Evolutionary conservation across 2,329 filamentous ascomycete species (phyloP), one percentile per base, ranked within the genome.

Genomic region (Plenodomus biglobosus): DNA sequence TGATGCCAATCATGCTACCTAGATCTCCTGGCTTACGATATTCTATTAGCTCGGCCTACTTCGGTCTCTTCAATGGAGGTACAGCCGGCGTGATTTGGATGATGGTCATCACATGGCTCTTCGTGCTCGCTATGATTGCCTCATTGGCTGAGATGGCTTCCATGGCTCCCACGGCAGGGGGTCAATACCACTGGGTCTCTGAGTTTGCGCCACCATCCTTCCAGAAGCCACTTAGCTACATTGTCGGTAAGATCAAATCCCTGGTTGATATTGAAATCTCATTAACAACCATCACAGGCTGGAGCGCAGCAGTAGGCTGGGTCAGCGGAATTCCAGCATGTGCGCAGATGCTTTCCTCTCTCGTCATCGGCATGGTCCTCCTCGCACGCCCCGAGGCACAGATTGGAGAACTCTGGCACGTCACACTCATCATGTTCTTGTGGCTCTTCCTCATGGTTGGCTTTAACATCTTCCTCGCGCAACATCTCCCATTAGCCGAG

Each of bases 401-500:
- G 1, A 69, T 76, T 24, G 72, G 61, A 62, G 17, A 46, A 55
- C 15, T 61, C 44, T 57, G 56, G 57, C 38, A 52, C 48, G 41
- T 22, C 62, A 67, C 55, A 44, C 69, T 73, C 40, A 76, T 74
- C 53, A 75, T 73, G 4, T 59, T 76, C 24, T 60, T 72, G 2
- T 36, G 64, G 6, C 52, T 75, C 15, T 58, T 68, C 3, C 52
- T 73, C 3, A 58, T 57, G 54, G 37, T 55, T 17, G 48, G 60
- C 7, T 68, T 77, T 49, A 80, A 80, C 58, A 73, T 71, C 8
- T 64, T 76, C 22, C 62, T 73, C 6, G 73, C 73, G 1, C 68
- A 67, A 13, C 52, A 73, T 3, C 62, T 80, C 2, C 77, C 77
- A 1, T 57, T 70, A 5, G 61, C 77, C 35, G 78, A 81, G 56